Evolutionary conservation across 140 eudicot species (phyloP).

Genomic region (Flaveria floridana): DNA sequence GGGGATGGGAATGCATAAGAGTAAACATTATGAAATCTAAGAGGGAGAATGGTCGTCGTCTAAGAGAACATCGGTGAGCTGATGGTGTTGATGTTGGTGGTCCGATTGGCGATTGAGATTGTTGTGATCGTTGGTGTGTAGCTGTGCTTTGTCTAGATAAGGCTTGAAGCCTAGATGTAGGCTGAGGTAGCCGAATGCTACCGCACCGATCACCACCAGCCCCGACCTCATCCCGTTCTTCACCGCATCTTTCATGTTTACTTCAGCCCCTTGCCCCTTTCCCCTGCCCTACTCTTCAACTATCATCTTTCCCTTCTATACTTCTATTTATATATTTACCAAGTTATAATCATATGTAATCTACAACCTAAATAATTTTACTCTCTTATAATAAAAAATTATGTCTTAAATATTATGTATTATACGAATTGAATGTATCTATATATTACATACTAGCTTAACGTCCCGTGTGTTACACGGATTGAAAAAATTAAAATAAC

Average conservation of each 20-base stretch:
- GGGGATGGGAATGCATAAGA: no score
- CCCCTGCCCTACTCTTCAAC: not conserved
- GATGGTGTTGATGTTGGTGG: not conserved
- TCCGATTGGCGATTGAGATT: constrained; percentile 17
- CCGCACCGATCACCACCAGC: constrained; percentile 72
- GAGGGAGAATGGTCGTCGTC: constrained; percentile 31
- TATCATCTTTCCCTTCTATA: no score
- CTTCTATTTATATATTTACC: no score
- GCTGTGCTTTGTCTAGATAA: constrained; percentile 66
- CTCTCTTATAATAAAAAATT: no score
- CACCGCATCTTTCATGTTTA: constrained; percentile 59
- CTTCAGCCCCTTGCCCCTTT: not conserved
- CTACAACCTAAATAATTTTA: no score
- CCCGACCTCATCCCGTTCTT: constrained; percentile 82
- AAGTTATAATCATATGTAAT: no score
- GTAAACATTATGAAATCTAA: not conserved
- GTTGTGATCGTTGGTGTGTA: constrained; percentile 27
- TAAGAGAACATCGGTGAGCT: constrained; percentile 23
- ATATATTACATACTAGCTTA: no score
- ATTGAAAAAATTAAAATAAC: no score
- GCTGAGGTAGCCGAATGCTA: constrained; percentile 78
- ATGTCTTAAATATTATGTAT: no score
- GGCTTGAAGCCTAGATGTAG: constrained; percentile 75
- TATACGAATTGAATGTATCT: no score
- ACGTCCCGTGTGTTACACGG: no score